Percentiles rank a stretch among this genome's conserved stretches.
Conservation (phyloP, 306 rosid species). For the Malus orientalis region DNA sequence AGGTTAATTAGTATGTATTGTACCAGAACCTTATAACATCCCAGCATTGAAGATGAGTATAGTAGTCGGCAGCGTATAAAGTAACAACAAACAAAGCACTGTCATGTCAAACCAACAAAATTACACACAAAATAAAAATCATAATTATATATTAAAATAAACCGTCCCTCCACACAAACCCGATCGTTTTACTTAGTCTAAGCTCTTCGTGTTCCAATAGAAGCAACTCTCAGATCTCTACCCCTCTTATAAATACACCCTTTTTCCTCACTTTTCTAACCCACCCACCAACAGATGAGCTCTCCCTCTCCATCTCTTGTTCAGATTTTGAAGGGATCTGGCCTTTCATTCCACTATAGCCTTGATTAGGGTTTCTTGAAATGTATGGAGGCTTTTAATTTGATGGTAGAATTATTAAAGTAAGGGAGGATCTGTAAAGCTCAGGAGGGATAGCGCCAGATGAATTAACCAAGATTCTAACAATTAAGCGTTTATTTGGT, state of each 20-base stretch:
- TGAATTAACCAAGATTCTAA: no score
- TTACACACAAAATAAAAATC: not conserved
- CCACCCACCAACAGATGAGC: conserved; percentile 17
- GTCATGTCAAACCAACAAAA: not conserved
- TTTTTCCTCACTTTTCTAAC: conserved; percentile 3
- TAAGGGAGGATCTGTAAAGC: conserved; percentile 57
- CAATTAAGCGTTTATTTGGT: not conserved
- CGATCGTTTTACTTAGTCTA: conserved; percentile 6
- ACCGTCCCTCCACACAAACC: conserved; percentile 29
- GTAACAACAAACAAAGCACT: conserved; percentile 10
- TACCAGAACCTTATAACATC: not conserved
- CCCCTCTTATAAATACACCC: conserved; percentile 43
- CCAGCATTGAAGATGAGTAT: conserved; percentile 1
- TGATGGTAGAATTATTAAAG: conserved; percentile 12
- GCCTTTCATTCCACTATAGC: not conserved
- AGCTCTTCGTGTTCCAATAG: conserved; percentile 15
- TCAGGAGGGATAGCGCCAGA: conserved; percentile 96
- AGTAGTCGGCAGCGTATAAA: conserved; percentile 58
- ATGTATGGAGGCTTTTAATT: not conserved
- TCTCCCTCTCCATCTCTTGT: not conserved
- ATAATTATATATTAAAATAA: not conserved
- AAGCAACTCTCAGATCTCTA: not conserved
- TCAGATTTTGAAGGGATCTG: not conserved
- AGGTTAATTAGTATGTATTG: not conserved
- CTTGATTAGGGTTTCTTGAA: not conserved